These are phyloP conservation scores for Shiraia bambusicola DNA, from an alignment of 2,329 filamentous ascomycete species.

Conservation along the genomic window DNA sequence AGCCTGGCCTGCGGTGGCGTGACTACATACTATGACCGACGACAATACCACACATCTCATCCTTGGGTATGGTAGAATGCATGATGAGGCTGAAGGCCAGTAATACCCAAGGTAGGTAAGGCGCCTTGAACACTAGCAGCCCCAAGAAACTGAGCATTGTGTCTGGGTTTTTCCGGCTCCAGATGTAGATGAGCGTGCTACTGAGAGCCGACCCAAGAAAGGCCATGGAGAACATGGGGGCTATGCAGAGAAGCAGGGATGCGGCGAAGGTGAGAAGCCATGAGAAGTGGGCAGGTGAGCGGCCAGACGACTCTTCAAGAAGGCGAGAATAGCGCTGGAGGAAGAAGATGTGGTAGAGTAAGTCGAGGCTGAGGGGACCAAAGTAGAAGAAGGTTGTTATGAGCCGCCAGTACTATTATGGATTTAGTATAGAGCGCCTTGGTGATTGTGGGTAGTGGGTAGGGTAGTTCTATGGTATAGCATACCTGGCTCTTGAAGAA, in stretches of 20 bases:
- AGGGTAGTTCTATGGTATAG: not conserved
- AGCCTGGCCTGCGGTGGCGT: not conserved
- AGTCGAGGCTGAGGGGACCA: constrained; percentile 87
- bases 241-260: constrained; percentile 74
- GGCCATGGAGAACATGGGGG: constrained; percentile 84
- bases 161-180: constrained; percentile 92
- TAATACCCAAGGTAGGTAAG: constrained; percentile 93
- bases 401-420: constrained; percentile 88
- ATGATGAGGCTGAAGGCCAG: constrained; percentile 91
- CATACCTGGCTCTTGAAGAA: constrained; percentile 88
- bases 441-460: too few relatives aligned
- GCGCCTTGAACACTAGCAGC: constrained; percentile 85
- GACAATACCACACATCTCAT: constrained; percentile 92
- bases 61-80: constrained; percentile 86
- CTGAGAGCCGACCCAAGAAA: constrained; percentile 94
- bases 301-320: constrained; percentile 90
- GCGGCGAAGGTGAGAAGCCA: constrained; percentile 90
- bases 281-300: constrained; percentile 88
- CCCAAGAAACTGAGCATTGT: constrained; percentile 85
- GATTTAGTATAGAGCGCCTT: constrained; percentile 3
- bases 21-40: constrained; percentile 72
- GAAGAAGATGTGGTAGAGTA: constrained; percentile 98
- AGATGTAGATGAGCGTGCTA: constrained; percentile 94
- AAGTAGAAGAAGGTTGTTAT: constrained; percentile 97
- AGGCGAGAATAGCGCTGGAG: constrained; percentile 93